phyloP scores from a whole-genome alignment of 2,329 filamentous ascomycete genomes.

The Botrytis pseudocinerea region DNA sequence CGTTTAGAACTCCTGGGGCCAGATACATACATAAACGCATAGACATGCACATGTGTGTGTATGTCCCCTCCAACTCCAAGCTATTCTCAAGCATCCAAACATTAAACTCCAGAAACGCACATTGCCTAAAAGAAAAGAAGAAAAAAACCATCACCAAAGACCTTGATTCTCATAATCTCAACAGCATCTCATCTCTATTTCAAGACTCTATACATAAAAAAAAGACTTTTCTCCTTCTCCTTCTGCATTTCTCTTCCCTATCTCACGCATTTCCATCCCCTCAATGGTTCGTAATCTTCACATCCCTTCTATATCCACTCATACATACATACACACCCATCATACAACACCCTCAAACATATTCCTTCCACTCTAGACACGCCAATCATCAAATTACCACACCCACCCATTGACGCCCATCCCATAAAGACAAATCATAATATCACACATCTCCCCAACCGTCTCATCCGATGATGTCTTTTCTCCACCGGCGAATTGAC shows the following conservation, averaged over 20 bases:
- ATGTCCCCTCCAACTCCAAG: not conserved
- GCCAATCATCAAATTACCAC: conserved; percentile 11
- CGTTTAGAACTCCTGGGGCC: not conserved
- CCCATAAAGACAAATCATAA: conserved; percentile 14
- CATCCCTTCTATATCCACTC: not conserved
- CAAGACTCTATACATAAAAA: not conserved
- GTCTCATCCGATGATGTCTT: conserved; percentile 15
- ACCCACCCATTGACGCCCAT: not conserved
- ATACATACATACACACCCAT: not conserved
- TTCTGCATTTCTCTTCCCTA: not conserved
- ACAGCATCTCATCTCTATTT: not conserved
- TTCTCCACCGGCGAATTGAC: conserved; percentile 18
- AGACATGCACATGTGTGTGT: not conserved
- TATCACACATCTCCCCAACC: conserved; percentile 22
- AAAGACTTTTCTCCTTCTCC: not conserved
- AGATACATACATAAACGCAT: not conserved
- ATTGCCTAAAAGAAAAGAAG: not conserved
- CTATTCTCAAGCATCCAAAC: not conserved
- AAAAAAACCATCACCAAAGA: not conserved
- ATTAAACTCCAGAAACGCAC: not conserved
- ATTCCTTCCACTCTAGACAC: not conserved
- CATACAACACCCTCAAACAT: not conserved
- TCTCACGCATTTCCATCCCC: not conserved
- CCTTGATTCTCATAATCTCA: not conserved
- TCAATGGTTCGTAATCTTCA: not conserved